phyloP scores from a whole-genome alignment of 2,329 filamentous ascomycete genomes.

The Dactylonectria estremocensis region DNA sequence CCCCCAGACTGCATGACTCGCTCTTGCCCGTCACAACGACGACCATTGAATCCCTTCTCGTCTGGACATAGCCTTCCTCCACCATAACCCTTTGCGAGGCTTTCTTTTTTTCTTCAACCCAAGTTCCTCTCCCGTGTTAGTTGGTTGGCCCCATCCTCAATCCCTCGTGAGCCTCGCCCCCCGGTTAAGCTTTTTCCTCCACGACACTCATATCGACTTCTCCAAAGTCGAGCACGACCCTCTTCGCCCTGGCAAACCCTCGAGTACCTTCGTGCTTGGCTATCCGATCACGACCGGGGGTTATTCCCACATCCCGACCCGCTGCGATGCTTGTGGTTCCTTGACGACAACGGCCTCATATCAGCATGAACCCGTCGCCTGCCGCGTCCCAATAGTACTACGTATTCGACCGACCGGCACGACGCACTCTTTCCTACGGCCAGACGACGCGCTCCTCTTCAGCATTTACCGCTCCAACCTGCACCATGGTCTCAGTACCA shows the following conservation, averaged over 20 bases:
- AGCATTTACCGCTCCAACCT: constrained; percentile 25
- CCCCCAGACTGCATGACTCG: constrained; percentile 38
- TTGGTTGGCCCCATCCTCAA: constrained; percentile 36
- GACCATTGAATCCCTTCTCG: constrained; percentile 30
- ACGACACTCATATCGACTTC: constrained; percentile 35
- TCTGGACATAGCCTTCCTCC: constrained; percentile 16
- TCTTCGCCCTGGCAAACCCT: constrained; percentile 13
- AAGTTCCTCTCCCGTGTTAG: constrained; percentile 46
- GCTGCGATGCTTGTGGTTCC: constrained; percentile 47
- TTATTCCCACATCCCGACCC: constrained; percentile 24
- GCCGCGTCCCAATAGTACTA: constrained; percentile 37
- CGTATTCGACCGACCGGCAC: constrained; percentile 34
- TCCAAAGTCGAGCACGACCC: constrained; percentile 4
- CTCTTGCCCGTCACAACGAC: constrained; percentile 29
- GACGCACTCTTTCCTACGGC: constrained; percentile 27
- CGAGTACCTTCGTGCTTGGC: constrained; percentile 20
- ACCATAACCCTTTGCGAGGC: constrained; percentile 18
- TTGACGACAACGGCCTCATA: constrained; percentile 45
- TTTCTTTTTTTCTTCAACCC: constrained; percentile 31
- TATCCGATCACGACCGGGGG: constrained; percentile 36
- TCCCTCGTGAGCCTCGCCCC: constrained; percentile 36
- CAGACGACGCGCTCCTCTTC: constrained; percentile 23
- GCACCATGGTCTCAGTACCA: constrained; percentile 59
- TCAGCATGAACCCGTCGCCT: constrained; percentile 46
- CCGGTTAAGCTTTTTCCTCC: constrained; percentile 32